A percentile compares a stretch with the other conserved stretches of the same genome.
phyloP scores from a whole-genome alignment of 2,329 filamentous ascomycete species.

The Diaporthe sp. region DNA sequence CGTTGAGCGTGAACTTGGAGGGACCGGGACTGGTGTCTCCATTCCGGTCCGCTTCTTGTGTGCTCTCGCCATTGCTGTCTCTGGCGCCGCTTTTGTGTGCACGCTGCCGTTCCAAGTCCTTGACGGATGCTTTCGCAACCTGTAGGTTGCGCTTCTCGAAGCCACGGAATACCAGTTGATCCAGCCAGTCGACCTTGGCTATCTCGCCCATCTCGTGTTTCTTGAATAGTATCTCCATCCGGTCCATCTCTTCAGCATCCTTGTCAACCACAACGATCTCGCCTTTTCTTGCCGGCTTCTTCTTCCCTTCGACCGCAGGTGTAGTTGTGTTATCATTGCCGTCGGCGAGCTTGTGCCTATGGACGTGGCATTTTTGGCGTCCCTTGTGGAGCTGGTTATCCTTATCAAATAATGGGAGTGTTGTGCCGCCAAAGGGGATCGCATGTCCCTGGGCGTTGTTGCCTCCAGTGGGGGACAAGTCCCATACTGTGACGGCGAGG shows the following conservation, averaged over 20 bases:
- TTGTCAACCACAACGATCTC: constrained; percentile 70
- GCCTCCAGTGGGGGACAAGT: constrained; percentile 84
- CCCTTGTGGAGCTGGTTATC: constrained; percentile 94
- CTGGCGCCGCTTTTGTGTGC: constrained; percentile 50
- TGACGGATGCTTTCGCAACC: constrained; percentile 73
- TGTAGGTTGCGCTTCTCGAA: constrained; percentile 82
- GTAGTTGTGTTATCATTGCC: constrained; percentile 85
- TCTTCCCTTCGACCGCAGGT: constrained; percentile 74
- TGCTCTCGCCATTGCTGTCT: constrained; percentile 53
- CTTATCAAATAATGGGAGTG: constrained; percentile 89
- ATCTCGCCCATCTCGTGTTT: constrained; percentile 99
- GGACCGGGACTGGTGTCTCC: constrained; percentile 61
- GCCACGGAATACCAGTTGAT: constrained; percentile 91
- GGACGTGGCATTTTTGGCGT: constrained; percentile 88
- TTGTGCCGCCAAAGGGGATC: constrained; percentile 94
- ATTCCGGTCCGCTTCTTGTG: constrained; percentile 46
- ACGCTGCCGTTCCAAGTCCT: constrained; percentile 65
- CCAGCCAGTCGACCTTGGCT: constrained; percentile 91
- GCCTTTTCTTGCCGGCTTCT: constrained; percentile 59
- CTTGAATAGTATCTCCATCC: constrained; percentile 91
- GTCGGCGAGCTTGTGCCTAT: constrained; percentile 86
- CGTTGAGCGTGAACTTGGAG: constrained; percentile 82
- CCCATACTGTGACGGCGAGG: constrained; percentile 95
- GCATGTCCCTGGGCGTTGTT: constrained; percentile 79
- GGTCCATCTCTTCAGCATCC: constrained; percentile 85